Conservation (phyloP, 208 protist species). For the Trypanosoma caninum region DNA sequence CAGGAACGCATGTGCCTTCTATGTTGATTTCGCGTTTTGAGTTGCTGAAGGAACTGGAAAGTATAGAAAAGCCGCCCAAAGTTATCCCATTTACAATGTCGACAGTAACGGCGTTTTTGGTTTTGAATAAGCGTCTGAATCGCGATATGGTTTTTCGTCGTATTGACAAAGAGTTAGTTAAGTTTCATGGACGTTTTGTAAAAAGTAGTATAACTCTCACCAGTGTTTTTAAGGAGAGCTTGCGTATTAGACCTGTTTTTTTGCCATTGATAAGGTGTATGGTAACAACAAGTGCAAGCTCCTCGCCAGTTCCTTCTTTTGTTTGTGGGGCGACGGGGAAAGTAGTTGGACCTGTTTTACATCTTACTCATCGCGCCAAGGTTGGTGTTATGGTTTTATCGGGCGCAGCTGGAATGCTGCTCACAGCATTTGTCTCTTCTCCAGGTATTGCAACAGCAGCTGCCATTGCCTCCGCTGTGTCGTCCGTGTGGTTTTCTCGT, state of each 20-base stretch:
- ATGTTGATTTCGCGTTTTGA: constrained; percentile 89
- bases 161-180: constrained; percentile 75
- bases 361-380: constrained; percentile 19
- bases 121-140: constrained; percentile 70
- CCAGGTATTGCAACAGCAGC: constrained; percentile 66
- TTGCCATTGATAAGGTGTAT: constrained; percentile 72
- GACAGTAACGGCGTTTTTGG: constrained; percentile 72
- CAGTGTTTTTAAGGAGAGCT: constrained; percentile 56
- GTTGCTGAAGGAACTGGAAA: constrained; percentile 71
- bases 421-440: constrained; percentile 40
- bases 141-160: constrained; percentile 56
- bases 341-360: constrained; percentile 73
- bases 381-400: constrained; percentile 22
- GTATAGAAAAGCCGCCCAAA: constrained; percentile 47
- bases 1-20: constrained; percentile 79
- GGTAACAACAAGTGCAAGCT: constrained; percentile 56
- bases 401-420: constrained; percentile 35
- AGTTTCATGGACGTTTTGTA: constrained; percentile 86
- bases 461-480: constrained; percentile 44
- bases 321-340: constrained; percentile 88
- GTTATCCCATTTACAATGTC: constrained; percentile 88
- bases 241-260: constrained; percentile 76
- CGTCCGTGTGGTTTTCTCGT: constrained; percentile 30
- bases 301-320: constrained; percentile 49
- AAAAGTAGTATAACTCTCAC: constrained; percentile 70